These are phyloP conservation scores for Cystobasidium onofrii DNA, from an alignment of 768 basidiomycete genomes.

Conservation along the genomic window DNA sequence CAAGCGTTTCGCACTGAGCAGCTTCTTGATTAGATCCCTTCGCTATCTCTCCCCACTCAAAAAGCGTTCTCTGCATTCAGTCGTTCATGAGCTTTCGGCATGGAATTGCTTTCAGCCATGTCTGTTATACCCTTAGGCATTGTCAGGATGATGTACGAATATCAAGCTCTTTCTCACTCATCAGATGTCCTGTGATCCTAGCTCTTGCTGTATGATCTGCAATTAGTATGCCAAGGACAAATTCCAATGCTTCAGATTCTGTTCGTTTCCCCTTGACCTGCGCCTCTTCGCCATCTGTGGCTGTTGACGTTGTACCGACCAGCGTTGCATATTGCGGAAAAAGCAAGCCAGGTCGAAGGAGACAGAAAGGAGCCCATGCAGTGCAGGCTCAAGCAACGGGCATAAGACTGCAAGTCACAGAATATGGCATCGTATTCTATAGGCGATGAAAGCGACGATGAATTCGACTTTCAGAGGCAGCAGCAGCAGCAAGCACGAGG, in stretches of 20 bases:
- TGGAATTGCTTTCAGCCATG: neutral
- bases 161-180: neutral
- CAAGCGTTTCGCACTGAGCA: neutral
- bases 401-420: neutral
- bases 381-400: no score
- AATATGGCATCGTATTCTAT: constrained; percentile 23
- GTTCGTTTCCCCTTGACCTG: no score
- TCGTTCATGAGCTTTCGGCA: neutral
- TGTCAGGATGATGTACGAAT: constrained; percentile 1
- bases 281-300: neutral
- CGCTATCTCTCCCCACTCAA: neutral
- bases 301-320: neutral
- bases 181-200: neutral
- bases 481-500: constrained; percentile 21
- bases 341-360: neutral
- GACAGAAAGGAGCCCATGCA: neutral
- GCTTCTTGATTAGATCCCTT: neutral
- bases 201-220: neutral
- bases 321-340: no score
- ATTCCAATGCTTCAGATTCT: neutral
- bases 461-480: constrained; percentile 14
- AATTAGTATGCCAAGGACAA: neutral
- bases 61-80: neutral
- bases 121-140: neutral
- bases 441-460: constrained; percentile 29